Evolutionary conservation across 2,329 filamentous ascomycete genomes (phyloP), one percentile per base, ranked within the genome.

Genomic region (Domatiomyces catenatus): DNA sequence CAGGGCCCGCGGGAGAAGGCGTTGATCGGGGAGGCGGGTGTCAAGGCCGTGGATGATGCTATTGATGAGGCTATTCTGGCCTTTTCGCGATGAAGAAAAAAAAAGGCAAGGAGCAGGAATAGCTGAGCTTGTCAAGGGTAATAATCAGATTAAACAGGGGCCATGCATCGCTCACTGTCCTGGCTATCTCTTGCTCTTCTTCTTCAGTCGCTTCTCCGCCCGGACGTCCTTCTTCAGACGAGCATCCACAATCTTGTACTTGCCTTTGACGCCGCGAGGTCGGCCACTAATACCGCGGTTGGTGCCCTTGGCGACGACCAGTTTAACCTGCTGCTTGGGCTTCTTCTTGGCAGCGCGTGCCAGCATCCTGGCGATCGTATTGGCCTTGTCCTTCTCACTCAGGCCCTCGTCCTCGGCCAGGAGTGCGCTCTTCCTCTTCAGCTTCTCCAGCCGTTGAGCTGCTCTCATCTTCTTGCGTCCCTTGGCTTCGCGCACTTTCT

Each of bases 391-490:
- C 70, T 88, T 88, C 73, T 98, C 92, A 12, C 85, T 94, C 74
- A 95, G 80, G 48, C 84, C 85, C 66, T 95, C 90, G 59, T 94
- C 90, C 52, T 88, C 86, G 18, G 82, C 83, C 48, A 98, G 70
- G 60, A 94, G 70, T 42, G 93, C 89, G n/a, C 81, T 86, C 77
- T 98, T 98, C 80, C 93, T 94, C 72, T 88, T 86, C 56, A 98
- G 72, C 72, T 94, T 95, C 76, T 98, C 92, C 26, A 98, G 70
- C 52, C 79, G 77, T 68, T 93, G 86, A 0, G 87, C 90, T 7
- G 89, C 82, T 76, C 93, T 93, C 69, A 94, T 83, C 73, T 95
- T 96, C 81, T 98, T 98, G 53, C 92, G 78, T 36, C 89, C 90
- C 70, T 93, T 89, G 20, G 92, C 92, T 69, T 98, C 92, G 60